A percentile compares a stretch with the other conserved stretches of the same genome.
phyloP scores from a whole-genome alignment of 768 basidiomycete genomes.

The Tulasnella sp. region DNA sequence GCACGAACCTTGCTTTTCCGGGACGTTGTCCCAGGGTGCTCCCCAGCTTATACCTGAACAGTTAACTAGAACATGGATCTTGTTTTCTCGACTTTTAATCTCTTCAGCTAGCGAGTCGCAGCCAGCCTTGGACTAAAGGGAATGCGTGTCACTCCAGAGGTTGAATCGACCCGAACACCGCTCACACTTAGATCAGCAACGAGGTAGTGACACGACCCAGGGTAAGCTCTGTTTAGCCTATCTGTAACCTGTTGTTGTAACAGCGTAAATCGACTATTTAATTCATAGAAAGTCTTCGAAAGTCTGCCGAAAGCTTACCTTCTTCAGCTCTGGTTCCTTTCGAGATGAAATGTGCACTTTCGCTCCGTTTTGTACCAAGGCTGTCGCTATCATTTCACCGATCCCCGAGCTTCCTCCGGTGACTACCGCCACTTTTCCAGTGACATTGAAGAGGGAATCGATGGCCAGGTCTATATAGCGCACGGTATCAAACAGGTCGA shows the following conservation, averaged over 20 bases:
- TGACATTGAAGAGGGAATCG: constrained; percentile 55
- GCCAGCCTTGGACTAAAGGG: constrained; percentile 59
- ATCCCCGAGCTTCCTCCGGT: constrained; percentile 81
- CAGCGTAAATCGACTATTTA: no score
- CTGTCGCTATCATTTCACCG: constrained; percentile 75
- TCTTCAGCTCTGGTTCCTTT: constrained; percentile 68
- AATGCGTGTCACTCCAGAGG: not conserved
- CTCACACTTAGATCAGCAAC: constrained; percentile 65
- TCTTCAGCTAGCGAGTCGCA: constrained; percentile 63
- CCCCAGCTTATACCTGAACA: constrained; percentile 83
- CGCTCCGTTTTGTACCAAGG: constrained; percentile 70
- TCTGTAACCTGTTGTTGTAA: constrained; percentile 46
- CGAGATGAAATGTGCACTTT: constrained; percentile 85
- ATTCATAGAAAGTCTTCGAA: not conserved
- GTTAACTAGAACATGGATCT: constrained; percentile 75
- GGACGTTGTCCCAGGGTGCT: constrained; percentile 59
- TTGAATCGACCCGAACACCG: constrained; percentile 20
- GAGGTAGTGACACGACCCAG: constrained; percentile 62
- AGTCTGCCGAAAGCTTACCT: constrained; percentile 38
- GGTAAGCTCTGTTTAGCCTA: constrained; percentile 51
- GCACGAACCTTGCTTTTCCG: constrained; percentile 51
- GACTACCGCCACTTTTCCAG: constrained; percentile 66
- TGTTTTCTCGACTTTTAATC: constrained; percentile 59
- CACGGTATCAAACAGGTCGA: not conserved
- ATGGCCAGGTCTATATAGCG: constrained; percentile 37